phyloP scores from a whole-genome alignment of 108 stramenopile genomes.

The Nitzschia inconspicua region DNA sequence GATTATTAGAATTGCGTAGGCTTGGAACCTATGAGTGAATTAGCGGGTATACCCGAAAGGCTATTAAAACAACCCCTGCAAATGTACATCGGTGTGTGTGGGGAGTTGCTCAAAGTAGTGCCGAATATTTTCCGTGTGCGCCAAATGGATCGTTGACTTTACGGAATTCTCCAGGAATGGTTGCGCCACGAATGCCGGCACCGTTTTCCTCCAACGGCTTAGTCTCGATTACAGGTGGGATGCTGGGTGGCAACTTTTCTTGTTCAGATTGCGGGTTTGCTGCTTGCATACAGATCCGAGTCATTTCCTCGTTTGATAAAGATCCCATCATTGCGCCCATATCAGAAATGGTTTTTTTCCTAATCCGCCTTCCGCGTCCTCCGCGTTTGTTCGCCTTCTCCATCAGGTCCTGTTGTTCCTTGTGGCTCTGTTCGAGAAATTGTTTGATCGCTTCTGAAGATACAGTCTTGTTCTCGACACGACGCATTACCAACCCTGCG shows the following conservation, averaged over 20 bases:
- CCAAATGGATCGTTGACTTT: conserved; percentile 76
- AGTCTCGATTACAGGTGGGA: conserved; percentile 25
- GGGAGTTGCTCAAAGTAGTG: conserved; percentile 1
- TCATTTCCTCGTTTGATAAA: conserved; percentile 22
- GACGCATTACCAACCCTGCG: conserved; percentile 83
- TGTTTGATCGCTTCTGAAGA: conserved; percentile 64
- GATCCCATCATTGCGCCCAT: conserved; percentile 69
- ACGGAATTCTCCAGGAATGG: conserved; percentile 73
- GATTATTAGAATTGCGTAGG: too few relatives aligned
- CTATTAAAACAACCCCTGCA: not conserved
- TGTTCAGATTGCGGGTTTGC: not conserved
- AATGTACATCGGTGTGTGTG: not conserved
- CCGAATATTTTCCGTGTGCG: conserved; percentile 22
- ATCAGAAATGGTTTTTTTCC: conserved; percentile 82
- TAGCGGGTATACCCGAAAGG: not conserved
- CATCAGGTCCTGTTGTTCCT: conserved; percentile 57
- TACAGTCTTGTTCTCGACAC: conserved; percentile 64
- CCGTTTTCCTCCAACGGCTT: conserved; percentile 10
- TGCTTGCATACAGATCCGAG: conserved; percentile 13
- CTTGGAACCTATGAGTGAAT: too few relatives aligned
- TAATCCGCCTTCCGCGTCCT: conserved; percentile 61
- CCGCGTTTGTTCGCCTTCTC: conserved; percentile 71
- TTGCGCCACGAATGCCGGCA: conserved; percentile 47
- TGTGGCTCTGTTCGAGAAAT: conserved; percentile 52
- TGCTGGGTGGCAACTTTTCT: not conserved